These are phyloP conservation scores for Endoconidiophora laricicola DNA, from an alignment of 2,329 filamentous ascomycete species.

Conservation along the genomic window DNA sequence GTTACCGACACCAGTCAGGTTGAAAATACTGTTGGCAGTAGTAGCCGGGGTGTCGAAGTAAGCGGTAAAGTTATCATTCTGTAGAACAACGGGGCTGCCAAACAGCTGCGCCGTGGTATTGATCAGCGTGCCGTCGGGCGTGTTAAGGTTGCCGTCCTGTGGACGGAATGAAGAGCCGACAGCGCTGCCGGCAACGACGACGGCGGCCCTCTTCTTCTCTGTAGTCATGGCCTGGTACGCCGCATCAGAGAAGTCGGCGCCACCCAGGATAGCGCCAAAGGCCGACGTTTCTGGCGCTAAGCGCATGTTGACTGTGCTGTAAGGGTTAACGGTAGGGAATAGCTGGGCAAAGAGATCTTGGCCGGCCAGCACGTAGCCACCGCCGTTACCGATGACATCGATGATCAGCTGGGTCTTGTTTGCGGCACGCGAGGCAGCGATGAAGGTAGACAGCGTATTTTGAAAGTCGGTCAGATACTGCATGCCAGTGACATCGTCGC, in stretches of 20 bases:
- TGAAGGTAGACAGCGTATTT: slow-evolving; percentile 18
- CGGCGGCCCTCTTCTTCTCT: slow-evolving; percentile 25
- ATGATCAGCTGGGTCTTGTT: slow-evolving; percentile 44
- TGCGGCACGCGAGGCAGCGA: slow-evolving; percentile 21
- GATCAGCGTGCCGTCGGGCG: slow-evolving; percentile 22
- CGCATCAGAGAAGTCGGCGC: slow-evolving; percentile 15
- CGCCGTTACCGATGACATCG: slow-evolving; percentile 40
- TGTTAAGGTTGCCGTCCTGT: slow-evolving; percentile 27
- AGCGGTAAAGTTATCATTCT: slow-evolving; percentile 33
- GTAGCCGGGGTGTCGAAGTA: slow-evolving; percentile 27
- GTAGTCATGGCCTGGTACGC: slow-evolving; percentile 20
- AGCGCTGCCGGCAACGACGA: slow-evolving; percentile 29
- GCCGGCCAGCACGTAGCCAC: slow-evolving; percentile 41
- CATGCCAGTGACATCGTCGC: slow-evolving; percentile 11
- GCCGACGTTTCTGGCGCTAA: slow-evolving; percentile 29
- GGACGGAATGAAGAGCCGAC: slow-evolving; percentile 28
- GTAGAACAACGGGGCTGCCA: slow-evolving; percentile 19
- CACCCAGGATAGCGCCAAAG: slow-evolving; percentile 23
- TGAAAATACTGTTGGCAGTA: slow-evolving; percentile 20
- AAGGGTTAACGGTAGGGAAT: slow-evolving; percentile 32
- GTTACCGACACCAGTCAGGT: slow-evolving; percentile 26
- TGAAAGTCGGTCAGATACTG: slow-evolving; percentile 19
- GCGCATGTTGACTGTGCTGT: slow-evolving; percentile 33
- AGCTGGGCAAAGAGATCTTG: slow-evolving; percentile 45
- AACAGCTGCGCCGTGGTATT: slow-evolving; percentile 19